A percentile compares a stretch with the other conserved stretches of the same genome.
These are phyloP conservation scores for Brassica carinata DNA, from an alignment of 345 rosid genomes.

Conservation along the genomic window DNA sequence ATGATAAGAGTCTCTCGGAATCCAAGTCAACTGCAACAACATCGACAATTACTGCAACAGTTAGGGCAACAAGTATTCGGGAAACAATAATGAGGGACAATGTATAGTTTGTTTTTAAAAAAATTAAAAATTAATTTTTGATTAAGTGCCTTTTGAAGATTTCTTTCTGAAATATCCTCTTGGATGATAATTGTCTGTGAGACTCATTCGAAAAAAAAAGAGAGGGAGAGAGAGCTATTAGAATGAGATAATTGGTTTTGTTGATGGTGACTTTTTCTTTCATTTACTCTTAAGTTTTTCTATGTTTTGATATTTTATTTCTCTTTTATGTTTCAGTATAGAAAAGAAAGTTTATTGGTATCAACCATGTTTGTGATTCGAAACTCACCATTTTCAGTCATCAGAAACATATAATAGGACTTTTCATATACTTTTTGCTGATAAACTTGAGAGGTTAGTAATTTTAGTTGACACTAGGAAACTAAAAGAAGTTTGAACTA, in stretches of 20 bases:
- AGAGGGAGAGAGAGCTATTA: background rate
- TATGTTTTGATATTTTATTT: background rate
- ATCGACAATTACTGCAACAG: background rate
- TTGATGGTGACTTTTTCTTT: background rate
- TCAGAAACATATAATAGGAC: background rate
- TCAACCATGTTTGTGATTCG: background rate
- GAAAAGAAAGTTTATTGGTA: background rate
- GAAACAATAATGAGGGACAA: background rate
- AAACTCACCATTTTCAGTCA: background rate
- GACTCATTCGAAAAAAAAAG: background rate
- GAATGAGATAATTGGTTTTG: background rate
- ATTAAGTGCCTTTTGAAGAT: background rate
- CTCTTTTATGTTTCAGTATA: background rate
- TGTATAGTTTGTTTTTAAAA: background rate
- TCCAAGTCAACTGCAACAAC: background rate
- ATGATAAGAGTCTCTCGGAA: background rate
- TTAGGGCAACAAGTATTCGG: background rate
- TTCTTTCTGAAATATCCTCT: background rate
- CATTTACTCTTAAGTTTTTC: background rate
- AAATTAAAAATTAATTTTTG: background rate
- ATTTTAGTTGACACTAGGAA: background rate
- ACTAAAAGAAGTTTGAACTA: background rate
- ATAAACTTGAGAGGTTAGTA: background rate
- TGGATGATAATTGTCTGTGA: background rate
- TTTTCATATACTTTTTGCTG: background rate